Evolutionary conservation across 768 basidiomycete species (phyloP), one percentile per base, ranked within the genome.

Genomic region (Brasilioporus rufonigricans): DNA sequence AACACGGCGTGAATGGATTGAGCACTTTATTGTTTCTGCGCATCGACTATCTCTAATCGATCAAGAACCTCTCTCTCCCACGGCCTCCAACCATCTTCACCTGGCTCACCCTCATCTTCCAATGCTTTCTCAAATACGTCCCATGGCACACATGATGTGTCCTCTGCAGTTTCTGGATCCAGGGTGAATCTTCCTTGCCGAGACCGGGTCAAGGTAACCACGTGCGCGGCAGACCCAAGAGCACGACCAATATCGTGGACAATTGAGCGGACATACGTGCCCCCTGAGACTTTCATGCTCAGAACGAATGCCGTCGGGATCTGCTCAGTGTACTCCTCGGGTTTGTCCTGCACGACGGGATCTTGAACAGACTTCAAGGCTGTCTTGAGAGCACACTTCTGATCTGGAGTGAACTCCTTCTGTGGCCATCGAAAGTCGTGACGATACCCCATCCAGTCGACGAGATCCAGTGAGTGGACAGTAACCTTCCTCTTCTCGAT

Each of bases 241-340:
- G 85, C 81, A 58, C 84, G 84, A 16, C 89, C 93, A 9, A 99
- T 78, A 69, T 99, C 97, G 68, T 98, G 93, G 40, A 95, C 88
- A 60, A 99, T 88, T 1, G 90, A 94, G 47, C 97, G 87, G 50
- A 99, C 95, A 65, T 99, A 99, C 14, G 97, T 98, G 38, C 97
- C 97, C 26, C 91, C 90, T 10, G 94, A 95, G 7, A 98, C 97
- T 58, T 79, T 88, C 94, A 99, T 96, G 52, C 81, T 82, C 58
- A 99, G 76, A 10, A 87, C 86, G 70, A 98, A 97, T 21, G 87
- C 87, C 1, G 86, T 80, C 1, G 95, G 91, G 4, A 70, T 64
- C 36, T 64, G 63, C 50, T 78, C 74, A 27, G 65, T 64, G 11
- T 69, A 59, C 48, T 64, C 57, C 24, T 72, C 73, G n/a, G 55